phyloP scores from a whole-genome alignment of 805 yeast species.

The Saturnispora mendoncae region DNA sequence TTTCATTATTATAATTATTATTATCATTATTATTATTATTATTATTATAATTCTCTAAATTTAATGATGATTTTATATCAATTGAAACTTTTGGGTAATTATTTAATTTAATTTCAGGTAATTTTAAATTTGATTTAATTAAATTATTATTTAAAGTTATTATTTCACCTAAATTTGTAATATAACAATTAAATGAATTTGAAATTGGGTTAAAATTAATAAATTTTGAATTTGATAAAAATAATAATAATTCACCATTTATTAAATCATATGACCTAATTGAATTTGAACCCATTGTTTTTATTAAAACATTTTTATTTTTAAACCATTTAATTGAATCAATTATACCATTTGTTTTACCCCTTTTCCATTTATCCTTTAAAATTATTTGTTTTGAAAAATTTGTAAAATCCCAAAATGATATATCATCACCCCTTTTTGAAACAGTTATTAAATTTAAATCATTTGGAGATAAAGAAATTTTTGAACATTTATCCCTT shows the following conservation, averaged over 20 bases:
- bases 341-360: constrained; percentile 51
- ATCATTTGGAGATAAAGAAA: constrained; percentile 57
- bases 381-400: constrained; percentile 42
- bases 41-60: too few relatives aligned
- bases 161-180: constrained; percentile 20
- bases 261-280: constrained; percentile 46
- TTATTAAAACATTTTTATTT: constrained; percentile 41
- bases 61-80: too few relatives aligned
- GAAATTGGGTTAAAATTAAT: constrained; percentile 13
- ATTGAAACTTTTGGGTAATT: constrained; percentile 2
- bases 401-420: constrained; percentile 54
- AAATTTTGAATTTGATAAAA: constrained; percentile 31
- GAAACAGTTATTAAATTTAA: constrained; percentile 45
- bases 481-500: constrained; percentile 51
- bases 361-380: constrained; percentile 51
- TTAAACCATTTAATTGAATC: constrained; percentile 45
- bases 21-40: too few relatives aligned
- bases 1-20: not conserved
- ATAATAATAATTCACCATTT: constrained; percentile 29
- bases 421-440: constrained; percentile 52
- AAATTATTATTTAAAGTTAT: constrained; percentile 13
- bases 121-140: not conserved
- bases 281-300: constrained; percentile 48
- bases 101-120: constrained; percentile 18
- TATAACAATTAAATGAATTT: constrained; percentile 16